These are phyloP conservation scores for Harrya chromipes DNA, from an alignment of 768 basidiomycete species.

Conservation along the genomic window DNA sequence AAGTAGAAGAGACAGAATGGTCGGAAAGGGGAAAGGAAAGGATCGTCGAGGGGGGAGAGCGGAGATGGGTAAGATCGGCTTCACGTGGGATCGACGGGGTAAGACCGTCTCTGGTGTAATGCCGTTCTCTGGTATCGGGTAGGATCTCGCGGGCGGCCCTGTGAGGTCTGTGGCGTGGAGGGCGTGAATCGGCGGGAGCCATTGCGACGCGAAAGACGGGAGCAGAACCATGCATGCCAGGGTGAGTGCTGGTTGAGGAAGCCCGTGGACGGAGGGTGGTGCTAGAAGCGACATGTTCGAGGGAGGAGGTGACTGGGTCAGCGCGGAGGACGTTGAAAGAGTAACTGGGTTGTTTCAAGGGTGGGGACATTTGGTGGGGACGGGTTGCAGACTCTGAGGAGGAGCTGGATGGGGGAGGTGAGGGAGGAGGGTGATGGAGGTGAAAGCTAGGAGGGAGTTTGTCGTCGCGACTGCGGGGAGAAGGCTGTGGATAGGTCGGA, in stretches of 20 bases:
- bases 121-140: conserved; percentile 25
- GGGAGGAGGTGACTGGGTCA: conserved; percentile 39
- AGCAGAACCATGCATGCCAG: conserved; percentile 32
- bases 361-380: conserved; percentile 13
- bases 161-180: conserved; percentile 16
- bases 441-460: not conserved
- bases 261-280: conserved; percentile 36
- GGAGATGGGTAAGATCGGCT: conserved; percentile 28
- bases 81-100: conserved; percentile 31
- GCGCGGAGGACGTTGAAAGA: conserved; percentile 47
- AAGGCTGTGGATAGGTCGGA: not conserved
- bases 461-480: not conserved
- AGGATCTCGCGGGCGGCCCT: conserved; percentile 23
- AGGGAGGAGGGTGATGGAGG: conserved; percentile 15
- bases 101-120: conserved; percentile 21
- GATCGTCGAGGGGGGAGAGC: conserved; percentile 32
- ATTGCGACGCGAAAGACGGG: conserved; percentile 41
- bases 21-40: conserved; percentile 34
- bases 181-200: conserved; percentile 17
- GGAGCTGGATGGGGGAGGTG: conserved; percentile 27
- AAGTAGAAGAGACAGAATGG: conserved; percentile 21
- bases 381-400: conserved; percentile 28
- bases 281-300: conserved; percentile 44
- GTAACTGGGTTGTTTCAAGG: conserved; percentile 21
- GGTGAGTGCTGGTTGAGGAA: conserved; percentile 7